Evolutionary conservation across 768 basidiomycete genomes (phyloP).

Genomic region (Phaeotremella skinneri): DNA sequence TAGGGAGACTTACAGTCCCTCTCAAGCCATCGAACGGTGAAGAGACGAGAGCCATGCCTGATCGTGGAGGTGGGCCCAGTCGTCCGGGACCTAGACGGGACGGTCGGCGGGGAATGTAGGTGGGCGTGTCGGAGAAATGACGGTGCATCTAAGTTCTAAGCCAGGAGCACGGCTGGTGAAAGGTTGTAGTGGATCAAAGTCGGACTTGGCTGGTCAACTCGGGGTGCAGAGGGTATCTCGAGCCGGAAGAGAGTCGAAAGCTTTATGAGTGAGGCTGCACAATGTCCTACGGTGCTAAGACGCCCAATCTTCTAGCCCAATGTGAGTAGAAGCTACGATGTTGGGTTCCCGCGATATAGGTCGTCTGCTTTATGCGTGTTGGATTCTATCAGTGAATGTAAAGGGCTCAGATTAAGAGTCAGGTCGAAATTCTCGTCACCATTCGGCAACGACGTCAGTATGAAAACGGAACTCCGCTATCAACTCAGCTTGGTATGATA

Average conservation of each 20-base stretch:
- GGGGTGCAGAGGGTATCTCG: not conserved
- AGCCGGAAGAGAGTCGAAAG: not conserved
- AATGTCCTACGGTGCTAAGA: not conserved
- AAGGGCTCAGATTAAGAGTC: not conserved
- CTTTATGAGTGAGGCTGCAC: not conserved
- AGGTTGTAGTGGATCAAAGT: not conserved
- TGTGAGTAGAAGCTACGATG: constrained; percentile 2
- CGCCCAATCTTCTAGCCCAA: not conserved
- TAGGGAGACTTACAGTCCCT: constrained; percentile 38
- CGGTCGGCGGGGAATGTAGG: constrained; percentile 8
- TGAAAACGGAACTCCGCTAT: too few relatives aligned
- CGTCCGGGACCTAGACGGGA: constrained; percentile 14
- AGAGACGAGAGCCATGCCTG: constrained; percentile 3
- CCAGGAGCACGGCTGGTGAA: not conserved
- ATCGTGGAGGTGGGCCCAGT: not conserved
- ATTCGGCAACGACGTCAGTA: constrained; percentile 1
- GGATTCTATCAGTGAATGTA: not conserved
- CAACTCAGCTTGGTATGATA: too few relatives aligned
- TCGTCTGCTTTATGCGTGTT: constrained; percentile 8
- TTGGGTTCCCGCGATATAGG: too few relatives aligned
- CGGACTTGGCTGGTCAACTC: not conserved
- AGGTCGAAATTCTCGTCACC: not conserved
- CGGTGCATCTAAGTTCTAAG: constrained; percentile 2
- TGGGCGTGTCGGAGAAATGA: constrained; percentile 6
- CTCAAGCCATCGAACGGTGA: constrained; percentile 4